Conservation (phyloP, 768 basidiomycete genomes). For the Suillus discolor region DNA sequence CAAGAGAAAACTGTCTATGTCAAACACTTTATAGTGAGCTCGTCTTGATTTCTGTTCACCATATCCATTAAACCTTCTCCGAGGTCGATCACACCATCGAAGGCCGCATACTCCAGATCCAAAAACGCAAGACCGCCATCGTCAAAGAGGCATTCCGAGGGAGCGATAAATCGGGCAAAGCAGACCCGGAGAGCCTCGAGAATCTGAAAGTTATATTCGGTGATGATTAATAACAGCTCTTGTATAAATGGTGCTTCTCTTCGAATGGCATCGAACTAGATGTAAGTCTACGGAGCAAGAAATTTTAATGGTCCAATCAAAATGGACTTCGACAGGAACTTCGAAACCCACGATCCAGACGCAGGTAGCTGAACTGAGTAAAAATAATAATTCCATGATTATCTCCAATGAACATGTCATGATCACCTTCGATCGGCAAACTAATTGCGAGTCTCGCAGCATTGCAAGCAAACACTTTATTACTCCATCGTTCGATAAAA, state of each 20-base stretch:
- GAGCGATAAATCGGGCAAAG: constrained; percentile 42
- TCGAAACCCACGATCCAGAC: background rate
- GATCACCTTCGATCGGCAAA: background rate
- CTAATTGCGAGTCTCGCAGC: background rate
- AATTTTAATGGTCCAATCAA: background rate
- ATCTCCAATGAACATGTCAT: background rate
- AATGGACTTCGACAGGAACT: background rate
- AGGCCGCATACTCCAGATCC: constrained; percentile 77
- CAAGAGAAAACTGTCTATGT: constrained; percentile 84
- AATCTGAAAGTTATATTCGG: constrained; percentile 84
- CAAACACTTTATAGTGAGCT: constrained; percentile 77
- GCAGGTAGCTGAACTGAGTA: background rate
- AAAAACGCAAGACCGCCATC: constrained; percentile 85
- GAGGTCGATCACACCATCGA: constrained; percentile 79
- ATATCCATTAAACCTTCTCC: constrained; percentile 2
- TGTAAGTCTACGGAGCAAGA: background rate
- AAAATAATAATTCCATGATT: background rate
- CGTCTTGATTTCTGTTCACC: background rate
- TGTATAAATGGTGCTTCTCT: background rate
- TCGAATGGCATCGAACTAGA: background rate
- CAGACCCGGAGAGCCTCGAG: constrained; percentile 73
- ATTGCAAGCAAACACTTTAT: background rate
- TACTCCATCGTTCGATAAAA: background rate
- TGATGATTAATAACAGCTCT: constrained; percentile 26
- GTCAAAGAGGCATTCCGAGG: constrained; percentile 83